phyloP scores from a whole-genome alignment of 1,139 yeast genomes.

The Lodderomyces beijingensis region DNA sequence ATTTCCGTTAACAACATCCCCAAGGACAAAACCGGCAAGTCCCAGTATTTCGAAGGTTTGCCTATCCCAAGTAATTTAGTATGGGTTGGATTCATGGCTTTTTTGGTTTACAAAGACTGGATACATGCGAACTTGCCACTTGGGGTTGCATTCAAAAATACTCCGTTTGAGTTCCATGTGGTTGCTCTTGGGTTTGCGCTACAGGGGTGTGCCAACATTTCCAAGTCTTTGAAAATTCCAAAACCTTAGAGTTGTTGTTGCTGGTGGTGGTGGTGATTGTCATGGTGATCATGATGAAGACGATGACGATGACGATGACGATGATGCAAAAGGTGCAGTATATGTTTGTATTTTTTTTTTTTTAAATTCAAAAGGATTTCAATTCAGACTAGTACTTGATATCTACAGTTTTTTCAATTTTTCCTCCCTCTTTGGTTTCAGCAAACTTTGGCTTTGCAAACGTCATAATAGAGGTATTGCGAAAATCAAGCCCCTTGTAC shows the following conservation, averaged over 20 bases:
- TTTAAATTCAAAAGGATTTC: neutral
- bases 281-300: no score
- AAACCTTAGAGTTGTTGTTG: conserved; percentile 75
- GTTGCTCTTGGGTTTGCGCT: conserved; percentile 57
- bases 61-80: conserved; percentile 88
- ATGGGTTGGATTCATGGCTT: conserved; percentile 71
- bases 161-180: conserved; percentile 71
- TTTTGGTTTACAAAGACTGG: conserved; percentile 49
- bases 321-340: neutral
- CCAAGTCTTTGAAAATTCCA: conserved; percentile 87
- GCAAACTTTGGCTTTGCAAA: conserved; percentile 14
- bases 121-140: conserved; percentile 56
- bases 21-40: conserved; percentile 78
- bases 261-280: no score
- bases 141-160: conserved; percentile 53
- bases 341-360: neutral
- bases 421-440: neutral
- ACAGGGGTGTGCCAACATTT: conserved; percentile 89
- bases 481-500: conserved; percentile 22
- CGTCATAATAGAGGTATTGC: conserved; percentile 19
- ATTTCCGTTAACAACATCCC: conserved; percentile 92
- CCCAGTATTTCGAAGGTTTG: conserved; percentile 84
- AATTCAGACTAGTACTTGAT: neutral
- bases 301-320: no score
- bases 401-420: conserved; percentile 1